Percentiles rank a stretch among this genome's conserved stretches.
These are phyloP conservation scores for Fonsecaea erecta DNA, from an alignment of 2,329 filamentous ascomycete species.

Conservation along the genomic window DNA sequence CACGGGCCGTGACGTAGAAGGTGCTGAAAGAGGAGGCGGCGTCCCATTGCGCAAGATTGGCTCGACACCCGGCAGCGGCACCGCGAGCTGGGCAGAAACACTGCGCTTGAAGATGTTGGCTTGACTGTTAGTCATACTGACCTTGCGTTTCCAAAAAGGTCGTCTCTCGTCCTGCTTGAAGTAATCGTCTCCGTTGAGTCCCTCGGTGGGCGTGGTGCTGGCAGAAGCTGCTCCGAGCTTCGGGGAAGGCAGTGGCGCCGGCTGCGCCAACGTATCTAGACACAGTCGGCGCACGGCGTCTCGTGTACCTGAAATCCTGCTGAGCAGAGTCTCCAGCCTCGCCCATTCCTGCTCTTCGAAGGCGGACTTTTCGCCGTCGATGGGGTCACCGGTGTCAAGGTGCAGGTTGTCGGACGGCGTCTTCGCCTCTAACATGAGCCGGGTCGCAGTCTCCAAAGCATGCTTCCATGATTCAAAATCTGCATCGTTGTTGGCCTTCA, in stretches of 20 bases:
- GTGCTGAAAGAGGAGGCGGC: slow-evolving; percentile 24
- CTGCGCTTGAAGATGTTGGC: slow-evolving; percentile 54
- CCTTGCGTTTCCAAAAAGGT: slow-evolving; percentile 91
- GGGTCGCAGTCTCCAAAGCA: slow-evolving; percentile 81
- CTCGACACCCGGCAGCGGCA: slow-evolving; percentile 49
- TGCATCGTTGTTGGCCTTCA: slow-evolving; percentile 77
- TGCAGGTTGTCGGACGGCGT: slow-evolving; percentile 41
- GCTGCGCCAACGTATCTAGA: slow-evolving; percentile 68
- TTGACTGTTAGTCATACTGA: slow-evolving; percentile 56
- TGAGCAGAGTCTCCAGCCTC: slow-evolving; percentile 82
- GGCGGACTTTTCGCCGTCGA: slow-evolving; percentile 38
- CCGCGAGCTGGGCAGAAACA: slow-evolving; percentile 59
- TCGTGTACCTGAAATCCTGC: slow-evolving; percentile 81
- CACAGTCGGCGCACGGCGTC: slow-evolving; percentile 87
- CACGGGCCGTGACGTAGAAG: slow-evolving; percentile 6
- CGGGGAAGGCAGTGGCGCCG: slow-evolving; percentile 41
- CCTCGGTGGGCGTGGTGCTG: slow-evolving; percentile 39
- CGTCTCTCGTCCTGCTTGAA: slow-evolving; percentile 60
- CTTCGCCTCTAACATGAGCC: slow-evolving; percentile 47
- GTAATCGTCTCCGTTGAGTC: slow-evolving; percentile 43
- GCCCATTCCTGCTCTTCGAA: slow-evolving; percentile 84
- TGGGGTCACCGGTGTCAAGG: slow-evolving; percentile 40
- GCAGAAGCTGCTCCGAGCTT: slow-evolving; percentile 26
- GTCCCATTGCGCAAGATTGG: slow-evolving; percentile 32
- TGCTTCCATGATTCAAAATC: slow-evolving; percentile 88